Conservation (phyloP, 2,329 filamentous ascomycete genomes). For the Clarireedia homoeocarpa region DNA sequence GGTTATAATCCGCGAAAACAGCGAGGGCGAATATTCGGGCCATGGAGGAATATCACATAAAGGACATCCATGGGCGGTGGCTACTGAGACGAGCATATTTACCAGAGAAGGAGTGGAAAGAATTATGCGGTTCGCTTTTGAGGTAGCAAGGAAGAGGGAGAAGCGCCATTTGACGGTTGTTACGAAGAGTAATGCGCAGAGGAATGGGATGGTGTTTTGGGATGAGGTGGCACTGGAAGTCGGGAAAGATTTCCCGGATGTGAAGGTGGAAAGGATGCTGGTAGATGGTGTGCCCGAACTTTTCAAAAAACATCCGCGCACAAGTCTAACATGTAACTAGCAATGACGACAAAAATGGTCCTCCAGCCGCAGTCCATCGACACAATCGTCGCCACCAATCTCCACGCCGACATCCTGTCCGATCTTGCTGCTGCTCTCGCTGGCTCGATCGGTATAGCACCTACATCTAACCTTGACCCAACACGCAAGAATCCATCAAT, state of each 20-base stretch:
- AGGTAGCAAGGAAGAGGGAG: constrained; percentile 42
- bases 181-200: constrained; percentile 58
- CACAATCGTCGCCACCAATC: constrained; percentile 56
- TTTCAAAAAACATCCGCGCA: neutral
- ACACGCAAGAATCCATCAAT: constrained; percentile 44
- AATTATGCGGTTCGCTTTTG: constrained; percentile 56
- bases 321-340: neutral
- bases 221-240: constrained; percentile 52
- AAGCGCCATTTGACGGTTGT: constrained; percentile 54
- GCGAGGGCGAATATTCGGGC: constrained; percentile 45
- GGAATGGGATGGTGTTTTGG: constrained; percentile 62
- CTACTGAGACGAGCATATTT: constrained; percentile 57
- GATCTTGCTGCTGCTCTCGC: constrained; percentile 63
- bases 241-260: constrained; percentile 58
- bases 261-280: constrained; percentile 40
- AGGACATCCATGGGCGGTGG: constrained; percentile 48
- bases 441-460: constrained; percentile 65
- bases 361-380: constrained; percentile 49
- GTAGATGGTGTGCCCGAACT: constrained; percentile 9
- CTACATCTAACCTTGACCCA: constrained; percentile 61
- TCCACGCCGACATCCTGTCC: constrained; percentile 59
- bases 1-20: constrained; percentile 60
- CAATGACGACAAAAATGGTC: constrained; percentile 44
- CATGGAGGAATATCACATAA: constrained; percentile 49
- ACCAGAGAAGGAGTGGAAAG: constrained; percentile 51